Evolutionary conservation across 164 flowering plant genomes (phyloP), one percentile per base, ranked within the genome.

Genomic region (Vitis rotundifolia): DNA sequence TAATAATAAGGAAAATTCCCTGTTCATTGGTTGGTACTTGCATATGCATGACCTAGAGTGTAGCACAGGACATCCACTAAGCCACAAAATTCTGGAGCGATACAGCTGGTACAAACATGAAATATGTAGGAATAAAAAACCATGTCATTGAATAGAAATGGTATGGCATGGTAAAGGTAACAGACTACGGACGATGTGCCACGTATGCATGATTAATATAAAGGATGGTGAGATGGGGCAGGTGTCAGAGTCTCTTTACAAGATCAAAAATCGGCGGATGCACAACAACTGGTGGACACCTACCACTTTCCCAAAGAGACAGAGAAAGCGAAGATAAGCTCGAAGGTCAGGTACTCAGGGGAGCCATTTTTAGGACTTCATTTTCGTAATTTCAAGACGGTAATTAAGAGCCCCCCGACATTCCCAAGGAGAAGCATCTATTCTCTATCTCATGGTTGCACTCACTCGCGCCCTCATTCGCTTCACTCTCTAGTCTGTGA

Each of bases 301-400:
- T 63, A 51, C 61, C 37, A 8, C 59, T 59, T 52, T 58, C 64
- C 37, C 71, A 31, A 54, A 18, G 29, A 29, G 16, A 28, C 53
- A 37, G 56, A 50, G 12, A 15, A 65, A 52, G 4, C 1, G 61
- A 22, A 63, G 73, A 61, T 63, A 70, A 70, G 67, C 60, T 11
- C 61, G 3, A 59, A 26, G 6, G 2, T 13, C 2, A 19, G 52
- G 16, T 44, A 10, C 11, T 19, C 60, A 57, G 58, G 28, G 44
- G 1, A 37, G 44, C 44, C 6, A 37, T 37, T 37, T 37, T 6
- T 37, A 22, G 47, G 44, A 59, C 19, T 53, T 13, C 70, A 28
- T 51, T 71, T 65, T 16, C 51, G 61, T 71, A 71, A 64, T 71
- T 64, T 64, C 58, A 16, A n/a, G 9, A 11, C 15, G 16, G 8